Percentiles rank a stretch among this genome's conserved stretches.
Evolutionary conservation across 768 basidiomycete genomes (phyloP).

Genomic region (Infundibulicybe gibba): DNA sequence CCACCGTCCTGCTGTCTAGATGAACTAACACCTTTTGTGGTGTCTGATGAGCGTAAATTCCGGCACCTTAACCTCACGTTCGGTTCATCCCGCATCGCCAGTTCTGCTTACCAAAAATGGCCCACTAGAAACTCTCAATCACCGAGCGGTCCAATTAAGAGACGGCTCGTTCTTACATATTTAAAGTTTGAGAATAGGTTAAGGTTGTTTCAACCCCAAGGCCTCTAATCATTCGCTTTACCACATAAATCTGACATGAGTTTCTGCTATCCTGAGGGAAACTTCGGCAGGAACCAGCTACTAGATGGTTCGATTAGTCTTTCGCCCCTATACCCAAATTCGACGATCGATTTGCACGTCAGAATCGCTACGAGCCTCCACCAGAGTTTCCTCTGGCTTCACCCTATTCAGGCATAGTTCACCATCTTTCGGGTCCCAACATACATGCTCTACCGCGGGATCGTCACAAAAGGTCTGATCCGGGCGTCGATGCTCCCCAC

Average conservation of each 20-base stretch:
- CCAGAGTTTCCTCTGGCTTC: constrained; percentile 96
- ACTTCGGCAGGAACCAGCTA: too few relatives aligned
- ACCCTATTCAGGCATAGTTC: too few relatives aligned
- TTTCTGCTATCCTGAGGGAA: too few relatives aligned
- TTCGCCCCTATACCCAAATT: constrained; percentile 96
- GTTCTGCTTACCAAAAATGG: constrained; percentile 77
- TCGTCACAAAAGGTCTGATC: too few relatives aligned
- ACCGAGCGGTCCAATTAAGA: constrained; percentile 79
- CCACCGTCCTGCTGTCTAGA: constrained; percentile 87
- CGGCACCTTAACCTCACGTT: constrained; percentile 73
- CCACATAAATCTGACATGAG: constrained; percentile 50
- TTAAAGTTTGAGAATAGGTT: constrained; percentile 82
- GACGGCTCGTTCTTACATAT: constrained; percentile 83
- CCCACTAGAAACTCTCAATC: constrained; percentile 81
- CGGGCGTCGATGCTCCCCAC: too few relatives aligned
- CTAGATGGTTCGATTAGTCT: too few relatives aligned
- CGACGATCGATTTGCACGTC: constrained; percentile 95
- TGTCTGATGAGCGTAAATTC: constrained; percentile 83
- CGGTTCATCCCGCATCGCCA: constrained; percentile 69
- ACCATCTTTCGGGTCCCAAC: too few relatives aligned
- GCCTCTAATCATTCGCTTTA: constrained; percentile 92
- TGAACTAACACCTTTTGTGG: constrained; percentile 85
- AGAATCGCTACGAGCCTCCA: constrained; percentile 95
- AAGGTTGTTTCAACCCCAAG: constrained; percentile 87
- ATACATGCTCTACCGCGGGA: too few relatives aligned